Percentiles rank a stretch among this genome's conserved stretches.
These are phyloP conservation scores for Ascoidea tarda DNA, from an alignment of 805 yeast genomes.

Conservation along the genomic window DNA sequence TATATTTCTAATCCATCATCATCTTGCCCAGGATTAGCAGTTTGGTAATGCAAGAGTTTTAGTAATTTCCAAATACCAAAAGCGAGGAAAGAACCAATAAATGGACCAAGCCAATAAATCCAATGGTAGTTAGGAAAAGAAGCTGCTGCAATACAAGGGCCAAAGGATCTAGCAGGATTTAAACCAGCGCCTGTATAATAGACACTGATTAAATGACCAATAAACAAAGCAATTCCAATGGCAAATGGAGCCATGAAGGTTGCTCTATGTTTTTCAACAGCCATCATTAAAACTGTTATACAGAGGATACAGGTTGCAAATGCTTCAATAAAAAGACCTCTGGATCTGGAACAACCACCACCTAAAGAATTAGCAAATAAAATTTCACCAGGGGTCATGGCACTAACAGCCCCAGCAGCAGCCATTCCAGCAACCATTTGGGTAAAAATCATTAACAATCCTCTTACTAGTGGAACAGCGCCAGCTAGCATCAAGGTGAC, in stretches of 20 bases:
- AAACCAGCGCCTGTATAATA: slow-evolving; percentile 85
- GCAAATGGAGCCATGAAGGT: slow-evolving; percentile 71
- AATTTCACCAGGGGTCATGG: slow-evolving; percentile 72
- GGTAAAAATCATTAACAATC: slow-evolving; percentile 44
- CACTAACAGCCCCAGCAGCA: slow-evolving; percentile 81
- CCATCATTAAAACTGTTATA: slow-evolving; percentile 65
- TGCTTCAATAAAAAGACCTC: slow-evolving; percentile 74
- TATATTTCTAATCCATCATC: slow-evolving; percentile 22
- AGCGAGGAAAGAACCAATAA: slow-evolving; percentile 55
- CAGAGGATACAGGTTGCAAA: slow-evolving; percentile 66
- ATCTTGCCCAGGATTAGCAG: slow-evolving; percentile 59
- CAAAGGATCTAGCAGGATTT: slow-evolving; percentile 83
- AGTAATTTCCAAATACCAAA: slow-evolving; percentile 53
- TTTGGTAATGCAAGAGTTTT: slow-evolving; percentile 52
- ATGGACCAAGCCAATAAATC: slow-evolving; percentile 90
- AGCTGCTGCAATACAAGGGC: slow-evolving; percentile 63
- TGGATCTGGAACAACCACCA: slow-evolving; percentile 52
- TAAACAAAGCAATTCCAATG: slow-evolving; percentile 71
- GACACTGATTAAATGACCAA: slow-evolving; percentile 71
- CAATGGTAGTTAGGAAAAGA: slow-evolving; percentile 76
- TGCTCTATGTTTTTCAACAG: slow-evolving; percentile 69
- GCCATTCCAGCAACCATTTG: slow-evolving; percentile 82
- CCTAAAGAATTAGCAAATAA: slow-evolving; percentile 61
- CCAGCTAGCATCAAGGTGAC: slow-evolving; percentile 56
- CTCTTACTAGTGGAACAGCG: slow-evolving; percentile 64